These are phyloP conservation scores for Juncus effusus DNA, from an alignment of 176 grass and related monocot genomes.

Conservation along the genomic window DNA sequence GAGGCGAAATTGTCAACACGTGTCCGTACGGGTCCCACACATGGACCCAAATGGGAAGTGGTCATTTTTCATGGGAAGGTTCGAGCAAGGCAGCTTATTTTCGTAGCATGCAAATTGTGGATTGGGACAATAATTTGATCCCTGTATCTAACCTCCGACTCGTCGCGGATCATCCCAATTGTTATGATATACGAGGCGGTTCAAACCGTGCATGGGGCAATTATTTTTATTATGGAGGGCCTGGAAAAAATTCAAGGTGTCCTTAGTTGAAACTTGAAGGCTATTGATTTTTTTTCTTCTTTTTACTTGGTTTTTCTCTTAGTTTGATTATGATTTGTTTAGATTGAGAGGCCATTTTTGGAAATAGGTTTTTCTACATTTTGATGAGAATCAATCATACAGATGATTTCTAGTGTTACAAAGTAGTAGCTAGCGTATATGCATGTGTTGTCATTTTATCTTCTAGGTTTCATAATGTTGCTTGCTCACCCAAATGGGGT, in stretches of 20 bases:
- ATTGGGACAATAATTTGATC: constrained; percentile 83
- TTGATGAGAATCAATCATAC: no score
- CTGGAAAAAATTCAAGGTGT: constrained; percentile 56
- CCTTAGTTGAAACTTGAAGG: no score
- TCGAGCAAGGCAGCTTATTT: constrained; percentile 66
- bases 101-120: constrained; percentile 76
- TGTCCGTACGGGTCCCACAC: constrained; percentile 50
- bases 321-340: no score
- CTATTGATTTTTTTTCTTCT: no score
- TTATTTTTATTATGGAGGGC: constrained; percentile 90
- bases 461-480: no score
- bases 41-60: constrained; percentile 77
- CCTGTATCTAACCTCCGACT: constrained; percentile 45
- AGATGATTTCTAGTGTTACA: no score
- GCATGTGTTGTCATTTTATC: no score
- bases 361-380: no score
- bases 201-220: constrained; percentile 51
- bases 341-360: no score
- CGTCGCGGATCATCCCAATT: constrained; percentile 58
- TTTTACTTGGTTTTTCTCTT: no score
- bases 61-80: constrained; percentile 50
- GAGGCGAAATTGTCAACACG: constrained; percentile 76
- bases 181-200: constrained; percentile 57
- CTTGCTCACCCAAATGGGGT: no score
- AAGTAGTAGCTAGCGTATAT: no score